phyloP scores from a whole-genome alignment of 2,329 filamentous ascomycete genomes.

The Arthrobotrys entomopaga region DNA sequence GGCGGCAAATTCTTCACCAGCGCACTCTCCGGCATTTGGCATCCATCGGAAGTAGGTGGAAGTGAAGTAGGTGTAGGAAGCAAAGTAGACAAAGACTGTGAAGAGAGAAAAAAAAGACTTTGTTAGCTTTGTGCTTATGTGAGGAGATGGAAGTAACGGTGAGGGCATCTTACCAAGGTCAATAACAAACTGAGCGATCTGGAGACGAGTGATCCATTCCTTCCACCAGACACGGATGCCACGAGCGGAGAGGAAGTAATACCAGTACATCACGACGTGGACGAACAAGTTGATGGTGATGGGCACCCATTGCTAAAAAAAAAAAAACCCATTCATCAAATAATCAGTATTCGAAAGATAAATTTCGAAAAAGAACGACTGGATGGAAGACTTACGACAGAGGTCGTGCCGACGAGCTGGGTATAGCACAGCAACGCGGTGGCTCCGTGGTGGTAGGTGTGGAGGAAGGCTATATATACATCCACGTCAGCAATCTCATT shows the following conservation, averaged over 20 bases:
- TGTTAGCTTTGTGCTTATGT: constrained; percentile 32
- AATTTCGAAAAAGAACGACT: not conserved
- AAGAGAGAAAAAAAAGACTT: not conserved
- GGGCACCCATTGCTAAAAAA: constrained; percentile 82
- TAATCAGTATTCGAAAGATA: constrained; percentile 14
- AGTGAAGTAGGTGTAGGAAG: constrained; percentile 98
- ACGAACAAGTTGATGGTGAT: constrained; percentile 93
- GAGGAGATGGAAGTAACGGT: constrained; percentile 9
- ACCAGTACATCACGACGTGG: constrained; percentile 99
- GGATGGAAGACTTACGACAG: constrained; percentile 67
- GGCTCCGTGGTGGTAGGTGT: constrained; percentile 98
- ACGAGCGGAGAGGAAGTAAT: constrained; percentile 99
- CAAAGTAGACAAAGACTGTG: constrained; percentile 98
- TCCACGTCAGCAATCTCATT: constrained; percentile 27
- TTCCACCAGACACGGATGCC: constrained; percentile 99
- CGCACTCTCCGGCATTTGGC: constrained; percentile 85
- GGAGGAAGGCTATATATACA: constrained; percentile 84
- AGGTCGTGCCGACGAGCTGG: constrained; percentile 89
- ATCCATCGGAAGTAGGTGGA: constrained; percentile 87
- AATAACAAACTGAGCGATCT: constrained; percentile 97
- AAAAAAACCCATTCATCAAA: constrained; percentile 5
- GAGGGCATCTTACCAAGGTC: constrained; percentile 77
- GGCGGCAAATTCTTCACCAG: constrained; percentile 95
- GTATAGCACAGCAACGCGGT: constrained; percentile 98
- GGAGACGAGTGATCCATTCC: constrained; percentile 97